These are phyloP conservation scores for Kingdonia uniflora DNA, from an alignment of 164 flowering plant species.

Conservation along the genomic window DNA sequence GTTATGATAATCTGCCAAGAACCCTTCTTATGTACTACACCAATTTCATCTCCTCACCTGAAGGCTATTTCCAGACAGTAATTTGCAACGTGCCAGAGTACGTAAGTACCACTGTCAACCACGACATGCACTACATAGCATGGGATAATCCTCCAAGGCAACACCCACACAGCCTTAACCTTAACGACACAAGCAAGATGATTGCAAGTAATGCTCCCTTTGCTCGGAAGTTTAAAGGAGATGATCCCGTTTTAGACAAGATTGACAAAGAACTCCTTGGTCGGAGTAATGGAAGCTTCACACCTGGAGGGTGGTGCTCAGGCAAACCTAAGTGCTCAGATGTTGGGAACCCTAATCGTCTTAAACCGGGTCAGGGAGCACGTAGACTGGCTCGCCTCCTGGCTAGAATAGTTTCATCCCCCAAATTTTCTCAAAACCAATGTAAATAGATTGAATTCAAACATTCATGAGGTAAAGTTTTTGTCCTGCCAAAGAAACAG, in stretches of 20 bases:
- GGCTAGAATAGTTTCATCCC: slow-evolving; percentile 8
- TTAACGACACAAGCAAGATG: slow-evolving; percentile 20
- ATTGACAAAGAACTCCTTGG: slow-evolving; percentile 18
- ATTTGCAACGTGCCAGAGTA: slow-evolving; percentile 31
- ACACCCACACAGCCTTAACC: slow-evolving; percentile 19
- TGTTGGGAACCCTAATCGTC: slow-evolving; percentile 15
- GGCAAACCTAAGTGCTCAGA: slow-evolving; percentile 20
- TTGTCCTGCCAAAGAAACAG: too few relatives aligned
- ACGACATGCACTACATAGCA: slow-evolving; percentile 33
- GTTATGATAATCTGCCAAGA: slow-evolving; percentile 39
- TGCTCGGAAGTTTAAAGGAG: slow-evolving; percentile 22
- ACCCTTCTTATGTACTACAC: slow-evolving; percentile 33
- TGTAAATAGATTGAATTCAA: slow-evolving; percentile 13
- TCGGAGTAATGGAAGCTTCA: slow-evolving; percentile 16
- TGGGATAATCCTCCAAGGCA: slow-evolving; percentile 33
- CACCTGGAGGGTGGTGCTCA: slow-evolving; percentile 27
- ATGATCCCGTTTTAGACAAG: slow-evolving; percentile 21
- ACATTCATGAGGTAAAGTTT: too few relatives aligned
- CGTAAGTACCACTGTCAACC: slow-evolving; percentile 22
- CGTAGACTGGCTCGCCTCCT: slow-evolving; percentile 17
- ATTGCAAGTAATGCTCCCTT: slow-evolving; percentile 22
- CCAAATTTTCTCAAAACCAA: slow-evolving; percentile 9
- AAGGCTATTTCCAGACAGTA: slow-evolving; percentile 36
- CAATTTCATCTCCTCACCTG: slow-evolving; percentile 35
- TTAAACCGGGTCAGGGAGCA: slow-evolving; percentile 24